Evolutionary conservation across 2,329 filamentous ascomycete genomes (phyloP).

Genomic region (Cadophora malorum): DNA sequence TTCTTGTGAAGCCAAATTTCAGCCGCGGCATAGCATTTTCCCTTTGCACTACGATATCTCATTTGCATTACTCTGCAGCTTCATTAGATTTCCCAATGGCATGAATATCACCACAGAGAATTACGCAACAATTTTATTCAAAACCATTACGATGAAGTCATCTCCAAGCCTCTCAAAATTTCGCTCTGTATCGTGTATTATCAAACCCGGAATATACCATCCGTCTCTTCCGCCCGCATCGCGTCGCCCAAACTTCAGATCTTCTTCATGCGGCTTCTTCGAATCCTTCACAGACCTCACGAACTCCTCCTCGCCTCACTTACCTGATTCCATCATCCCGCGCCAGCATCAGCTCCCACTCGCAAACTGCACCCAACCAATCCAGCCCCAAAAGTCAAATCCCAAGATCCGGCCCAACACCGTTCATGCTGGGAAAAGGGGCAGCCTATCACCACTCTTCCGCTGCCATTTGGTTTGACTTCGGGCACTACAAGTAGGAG

Average conservation of each 20-base stretch:
- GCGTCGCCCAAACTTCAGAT: not conserved
- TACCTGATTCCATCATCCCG: not conserved
- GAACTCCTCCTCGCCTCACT: not conserved
- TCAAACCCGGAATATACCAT: conserved; percentile 6
- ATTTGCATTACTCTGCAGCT: not conserved
- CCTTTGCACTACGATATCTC: not conserved
- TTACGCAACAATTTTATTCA: too few species aligned
- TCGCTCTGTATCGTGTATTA: conserved; percentile 1
- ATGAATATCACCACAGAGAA: not conserved
- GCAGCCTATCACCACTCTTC: conserved; percentile 7
- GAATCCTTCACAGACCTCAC: not conserved
- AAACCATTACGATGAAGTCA: not conserved
- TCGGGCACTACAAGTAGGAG: conserved; percentile 14
- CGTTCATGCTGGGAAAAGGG: conserved; percentile 13
- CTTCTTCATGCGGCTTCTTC: conserved; percentile 9
- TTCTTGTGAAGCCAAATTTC: not conserved
- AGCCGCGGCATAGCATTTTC: not conserved
- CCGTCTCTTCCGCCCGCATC: conserved; percentile 6
- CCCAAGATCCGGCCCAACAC: conserved; percentile 6
- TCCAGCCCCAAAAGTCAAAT: conserved; percentile 2
- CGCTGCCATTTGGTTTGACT: not conserved
- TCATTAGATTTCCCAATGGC: not conserved
- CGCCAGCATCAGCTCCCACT: not conserved
- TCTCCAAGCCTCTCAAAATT: not conserved
- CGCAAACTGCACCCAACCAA: not conserved